Conservation (phyloP, 2,329 filamentous ascomycete species). For the Botrytis fragariae region DNA sequence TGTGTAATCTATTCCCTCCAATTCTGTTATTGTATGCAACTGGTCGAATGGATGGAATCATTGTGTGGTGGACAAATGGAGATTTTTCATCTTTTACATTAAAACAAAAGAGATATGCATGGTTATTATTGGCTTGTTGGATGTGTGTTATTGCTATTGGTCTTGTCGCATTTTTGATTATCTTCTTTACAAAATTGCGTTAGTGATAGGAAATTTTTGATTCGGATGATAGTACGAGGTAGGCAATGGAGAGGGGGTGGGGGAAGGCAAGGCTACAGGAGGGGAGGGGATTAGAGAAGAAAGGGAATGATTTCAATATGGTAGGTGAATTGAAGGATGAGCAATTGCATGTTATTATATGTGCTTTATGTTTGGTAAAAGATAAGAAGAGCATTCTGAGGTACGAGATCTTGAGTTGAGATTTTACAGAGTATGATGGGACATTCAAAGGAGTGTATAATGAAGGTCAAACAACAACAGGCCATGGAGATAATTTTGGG, state of each 20-base stretch:
- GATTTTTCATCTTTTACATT: constrained; percentile 30
- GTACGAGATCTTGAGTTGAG: background rate
- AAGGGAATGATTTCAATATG: too few species aligned
- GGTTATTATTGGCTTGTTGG: constrained; percentile 27
- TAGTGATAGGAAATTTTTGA: background rate
- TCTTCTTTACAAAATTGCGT: constrained; percentile 16
- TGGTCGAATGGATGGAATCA: constrained; percentile 32
- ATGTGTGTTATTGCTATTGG: constrained; percentile 24
- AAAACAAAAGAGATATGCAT: constrained; percentile 31
- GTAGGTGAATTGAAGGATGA: background rate
- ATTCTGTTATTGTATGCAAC: constrained; percentile 31
- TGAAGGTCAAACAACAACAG: background rate
- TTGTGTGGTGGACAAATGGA: constrained; percentile 32
- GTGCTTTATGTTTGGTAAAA: background rate
- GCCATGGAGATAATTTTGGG: constrained; percentile 1
- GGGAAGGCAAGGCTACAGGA: background rate
- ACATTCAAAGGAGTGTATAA: background rate
- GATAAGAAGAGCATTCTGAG: background rate
- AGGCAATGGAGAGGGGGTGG: background rate
- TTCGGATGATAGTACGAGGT: background rate
- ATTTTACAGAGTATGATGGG: background rate
- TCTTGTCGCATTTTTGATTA: constrained; percentile 27
- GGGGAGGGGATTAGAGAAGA: background rate
- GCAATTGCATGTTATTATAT: background rate
- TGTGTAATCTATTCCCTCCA: constrained; percentile 35